Evolutionary conservation across 2,329 filamentous ascomycete genomes (phyloP).

Genomic region (Harringtonia lauricola): DNA sequence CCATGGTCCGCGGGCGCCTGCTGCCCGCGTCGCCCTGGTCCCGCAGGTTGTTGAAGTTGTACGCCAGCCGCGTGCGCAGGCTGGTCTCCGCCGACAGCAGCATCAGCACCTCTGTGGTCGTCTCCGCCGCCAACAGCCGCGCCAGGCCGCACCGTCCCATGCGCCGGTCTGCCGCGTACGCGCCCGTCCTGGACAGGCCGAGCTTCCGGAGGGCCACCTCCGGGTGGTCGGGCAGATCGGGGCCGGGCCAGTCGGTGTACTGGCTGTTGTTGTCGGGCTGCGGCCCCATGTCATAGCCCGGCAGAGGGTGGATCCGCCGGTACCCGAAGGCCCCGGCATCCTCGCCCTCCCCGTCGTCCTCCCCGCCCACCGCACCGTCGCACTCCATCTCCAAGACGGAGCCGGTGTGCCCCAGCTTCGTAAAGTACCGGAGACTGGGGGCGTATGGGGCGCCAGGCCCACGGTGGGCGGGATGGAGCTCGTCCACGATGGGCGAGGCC

Average conservation of each 20-base stretch:
- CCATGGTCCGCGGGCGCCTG: background rate
- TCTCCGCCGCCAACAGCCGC: background rate
- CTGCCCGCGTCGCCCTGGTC: background rate
- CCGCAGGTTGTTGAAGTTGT: constrained; percentile 5
- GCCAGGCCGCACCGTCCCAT: background rate
- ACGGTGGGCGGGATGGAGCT: constrained; percentile 1
- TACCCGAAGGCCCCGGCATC: too few relatives aligned
- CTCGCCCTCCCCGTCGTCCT: too few relatives aligned
- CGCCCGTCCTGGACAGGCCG: too few relatives aligned
- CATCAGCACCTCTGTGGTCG: background rate
- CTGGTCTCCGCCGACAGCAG: background rate
- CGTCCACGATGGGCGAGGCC: constrained; percentile 1
- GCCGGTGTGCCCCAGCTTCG: background rate
- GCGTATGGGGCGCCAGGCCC: background rate
- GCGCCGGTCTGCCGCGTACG: background rate
- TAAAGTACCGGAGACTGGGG: constrained; percentile 3
- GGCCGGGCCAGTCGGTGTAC: too few relatives aligned
- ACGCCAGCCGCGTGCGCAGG: background rate
- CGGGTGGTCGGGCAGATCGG: too few relatives aligned
- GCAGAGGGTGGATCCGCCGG: background rate
- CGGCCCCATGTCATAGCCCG: background rate
- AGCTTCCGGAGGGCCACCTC: too few relatives aligned
- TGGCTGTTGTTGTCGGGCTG: background rate
- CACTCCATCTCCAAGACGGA: background rate
- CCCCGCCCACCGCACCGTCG: background rate